Percentiles rank a stretch among this genome's conserved stretches.
These are phyloP conservation scores for Amylostereum chailletii DNA, from an alignment of 1,284 basidiomycete genomes.

Conservation along the genomic window DNA sequence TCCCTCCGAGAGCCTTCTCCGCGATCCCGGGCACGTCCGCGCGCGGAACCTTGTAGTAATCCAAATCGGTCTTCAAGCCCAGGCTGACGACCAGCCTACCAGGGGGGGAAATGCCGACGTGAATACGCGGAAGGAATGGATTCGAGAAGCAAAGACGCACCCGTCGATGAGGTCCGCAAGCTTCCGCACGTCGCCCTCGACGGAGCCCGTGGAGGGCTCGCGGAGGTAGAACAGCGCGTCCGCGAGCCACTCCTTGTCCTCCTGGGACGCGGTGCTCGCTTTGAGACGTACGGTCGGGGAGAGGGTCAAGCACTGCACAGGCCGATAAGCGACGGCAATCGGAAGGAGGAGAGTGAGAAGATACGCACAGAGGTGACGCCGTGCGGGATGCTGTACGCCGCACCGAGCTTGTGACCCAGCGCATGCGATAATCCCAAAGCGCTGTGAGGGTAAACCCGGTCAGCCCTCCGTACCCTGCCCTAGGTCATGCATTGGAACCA, in stretches of 20 bases:
- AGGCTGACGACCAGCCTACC: conserved; percentile 43
- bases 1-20: conserved; percentile 32
- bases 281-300: conserved; percentile 53
- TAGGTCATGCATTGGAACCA: neutral
- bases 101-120: neutral
- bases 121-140: neutral
- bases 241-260: conserved; percentile 54
- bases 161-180: conserved; percentile 45
- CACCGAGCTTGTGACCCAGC: conserved; percentile 70
- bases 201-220: conserved; percentile 47
- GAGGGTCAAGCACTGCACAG: conserved; percentile 63
- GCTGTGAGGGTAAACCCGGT: conserved; percentile 21
- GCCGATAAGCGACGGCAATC: neutral
- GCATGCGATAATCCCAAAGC: conserved; percentile 68
- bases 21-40: conserved; percentile 46
- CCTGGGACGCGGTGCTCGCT: conserved; percentile 41
- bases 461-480: neutral
- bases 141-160: conserved; percentile 26
- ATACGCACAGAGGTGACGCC: conserved; percentile 65
- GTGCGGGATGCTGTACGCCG: conserved; percentile 69
- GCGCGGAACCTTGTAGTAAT: conserved; percentile 50
- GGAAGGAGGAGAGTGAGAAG: conserved; percentile 14
- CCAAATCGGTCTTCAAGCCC: conserved; percentile 46
- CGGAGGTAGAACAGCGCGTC: conserved; percentile 45
- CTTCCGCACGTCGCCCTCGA: conserved; percentile 47